Percentiles rank a stretch among this genome's conserved stretches.
These are phyloP conservation scores for Candida krabiensis DNA, from an alignment of 805 yeast species.

Conservation along the genomic window DNA sequence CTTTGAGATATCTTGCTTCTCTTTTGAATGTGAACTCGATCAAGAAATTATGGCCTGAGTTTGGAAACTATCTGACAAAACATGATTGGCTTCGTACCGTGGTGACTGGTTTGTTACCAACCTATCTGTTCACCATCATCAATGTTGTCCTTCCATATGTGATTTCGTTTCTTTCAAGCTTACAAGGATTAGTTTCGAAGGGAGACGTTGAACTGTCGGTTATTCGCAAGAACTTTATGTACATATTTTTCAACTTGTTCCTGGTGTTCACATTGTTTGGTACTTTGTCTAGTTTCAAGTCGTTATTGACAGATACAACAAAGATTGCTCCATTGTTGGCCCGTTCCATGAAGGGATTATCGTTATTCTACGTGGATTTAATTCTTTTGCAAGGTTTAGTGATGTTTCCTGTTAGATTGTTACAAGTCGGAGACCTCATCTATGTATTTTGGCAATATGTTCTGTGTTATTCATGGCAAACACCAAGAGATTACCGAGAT, in stretches of 20 bases:
- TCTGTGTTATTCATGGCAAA: slow-evolving; percentile 36
- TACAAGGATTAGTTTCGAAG: slow-evolving; percentile 55
- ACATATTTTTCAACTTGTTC: slow-evolving; percentile 60
- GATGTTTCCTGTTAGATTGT: slow-evolving; percentile 57
- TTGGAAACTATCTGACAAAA: slow-evolving; percentile 51
- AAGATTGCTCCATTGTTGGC: slow-evolving; percentile 58
- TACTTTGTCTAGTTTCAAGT: slow-evolving; percentile 58
- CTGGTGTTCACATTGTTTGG: slow-evolving; percentile 63
- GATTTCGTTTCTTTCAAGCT: slow-evolving; percentile 47
- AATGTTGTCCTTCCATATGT: slow-evolving; percentile 56
- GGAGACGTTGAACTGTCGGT: slow-evolving; percentile 61
- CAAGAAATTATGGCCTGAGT: slow-evolving; percentile 56
- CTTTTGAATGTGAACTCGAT: slow-evolving; percentile 56
- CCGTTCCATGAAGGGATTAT: slow-evolving; percentile 48
- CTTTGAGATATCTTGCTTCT: slow-evolving; percentile 57
- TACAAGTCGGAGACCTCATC: slow-evolving; percentile 56
- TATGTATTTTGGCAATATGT: slow-evolving; percentile 43
- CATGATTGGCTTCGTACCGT: slow-evolving; percentile 53
- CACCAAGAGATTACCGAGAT: slow-evolving; percentile 53
- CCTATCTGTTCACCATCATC: slow-evolving; percentile 55
- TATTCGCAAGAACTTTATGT: slow-evolving; percentile 57
- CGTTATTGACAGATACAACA: slow-evolving; percentile 57
- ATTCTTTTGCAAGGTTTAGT: slow-evolving; percentile 71
- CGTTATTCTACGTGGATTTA: slow-evolving; percentile 56
- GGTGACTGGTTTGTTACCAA: slow-evolving; percentile 63